Evolutionary conservation across 352 stramenopile species (phyloP).

Genomic region (Phytophthora kernoviae): DNA sequence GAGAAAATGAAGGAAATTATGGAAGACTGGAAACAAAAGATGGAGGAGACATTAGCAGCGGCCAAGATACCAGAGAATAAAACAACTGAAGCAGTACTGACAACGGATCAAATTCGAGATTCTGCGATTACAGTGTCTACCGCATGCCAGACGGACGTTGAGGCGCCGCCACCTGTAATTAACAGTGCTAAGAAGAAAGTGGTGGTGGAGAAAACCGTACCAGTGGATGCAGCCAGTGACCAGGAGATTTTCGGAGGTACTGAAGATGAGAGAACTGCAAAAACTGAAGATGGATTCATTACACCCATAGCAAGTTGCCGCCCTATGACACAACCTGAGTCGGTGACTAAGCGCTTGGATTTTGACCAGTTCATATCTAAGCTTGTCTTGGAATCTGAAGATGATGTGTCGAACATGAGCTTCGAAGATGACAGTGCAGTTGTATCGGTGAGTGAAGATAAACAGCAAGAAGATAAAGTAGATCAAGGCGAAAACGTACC

Average conservation of each 20-base stretch:
- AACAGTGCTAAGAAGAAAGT: too few relatives aligned
- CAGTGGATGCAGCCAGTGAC: background rate
- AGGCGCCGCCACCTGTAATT: background rate
- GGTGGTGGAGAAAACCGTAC: background rate
- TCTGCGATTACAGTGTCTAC: background rate
- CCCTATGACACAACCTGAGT: background rate
- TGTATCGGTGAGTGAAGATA: background rate
- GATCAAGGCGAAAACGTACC: background rate
- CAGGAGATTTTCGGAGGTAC: background rate
- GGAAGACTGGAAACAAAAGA: slow-evolving; percentile 63
- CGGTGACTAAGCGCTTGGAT: slow-evolving; percentile 4
- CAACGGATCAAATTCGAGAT: background rate
- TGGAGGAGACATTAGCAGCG: slow-evolving; percentile 44
- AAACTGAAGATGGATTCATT: background rate
- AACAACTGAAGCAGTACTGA: slow-evolving; percentile 1
- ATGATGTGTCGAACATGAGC: background rate
- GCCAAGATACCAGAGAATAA: background rate
- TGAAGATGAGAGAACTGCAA: background rate
- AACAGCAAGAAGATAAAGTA: background rate
- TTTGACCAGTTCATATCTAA: slow-evolving; percentile 12
- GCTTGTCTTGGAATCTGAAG: background rate
- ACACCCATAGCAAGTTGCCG: background rate
- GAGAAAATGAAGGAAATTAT: slow-evolving; percentile 64
- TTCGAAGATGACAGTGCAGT: background rate
- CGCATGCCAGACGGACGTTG: background rate